Conservation (phyloP, 805 yeast genomes). For the Cyberlindnera amylophila region DNA sequence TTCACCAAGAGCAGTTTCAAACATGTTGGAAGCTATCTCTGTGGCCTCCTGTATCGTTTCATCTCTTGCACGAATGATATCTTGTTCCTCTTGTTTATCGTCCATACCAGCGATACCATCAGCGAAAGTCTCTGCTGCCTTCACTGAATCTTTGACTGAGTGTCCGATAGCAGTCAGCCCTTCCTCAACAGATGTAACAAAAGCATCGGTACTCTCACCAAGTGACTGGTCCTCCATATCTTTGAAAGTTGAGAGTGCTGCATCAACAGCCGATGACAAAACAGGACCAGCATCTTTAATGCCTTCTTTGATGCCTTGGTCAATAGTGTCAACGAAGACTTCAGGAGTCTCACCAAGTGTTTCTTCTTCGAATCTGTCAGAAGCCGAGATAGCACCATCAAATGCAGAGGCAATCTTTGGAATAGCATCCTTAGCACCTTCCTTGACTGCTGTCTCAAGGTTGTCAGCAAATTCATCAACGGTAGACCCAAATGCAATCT, state of each 20-base stretch:
- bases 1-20: slow-evolving; percentile 18
- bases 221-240: not conserved
- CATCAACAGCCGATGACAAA: not conserved
- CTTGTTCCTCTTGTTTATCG: not conserved
- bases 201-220: slow-evolving; percentile 1
- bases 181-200: slow-evolving; percentile 1
- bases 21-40: slow-evolving; percentile 7
- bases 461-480: not conserved
- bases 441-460: not conserved
- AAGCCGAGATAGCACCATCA: not conserved
- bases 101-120: not conserved
- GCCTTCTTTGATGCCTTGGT: not conserved
- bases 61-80: not conserved
- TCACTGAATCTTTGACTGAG: not conserved
- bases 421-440: not conserved
- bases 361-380: not conserved
- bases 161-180: not conserved
- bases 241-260: not conserved
- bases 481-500: not conserved
- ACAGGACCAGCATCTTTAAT: not conserved
- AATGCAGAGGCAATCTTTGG: not conserved
- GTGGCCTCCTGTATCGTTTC: not conserved
- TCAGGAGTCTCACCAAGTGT: slow-evolving; percentile 4
- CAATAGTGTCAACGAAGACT: not conserved
- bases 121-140: slow-evolving; percentile 1